These are phyloP conservation scores for Lepiota venenata DNA, from an alignment of 768 basidiomycete genomes.

Conservation along the genomic window DNA sequence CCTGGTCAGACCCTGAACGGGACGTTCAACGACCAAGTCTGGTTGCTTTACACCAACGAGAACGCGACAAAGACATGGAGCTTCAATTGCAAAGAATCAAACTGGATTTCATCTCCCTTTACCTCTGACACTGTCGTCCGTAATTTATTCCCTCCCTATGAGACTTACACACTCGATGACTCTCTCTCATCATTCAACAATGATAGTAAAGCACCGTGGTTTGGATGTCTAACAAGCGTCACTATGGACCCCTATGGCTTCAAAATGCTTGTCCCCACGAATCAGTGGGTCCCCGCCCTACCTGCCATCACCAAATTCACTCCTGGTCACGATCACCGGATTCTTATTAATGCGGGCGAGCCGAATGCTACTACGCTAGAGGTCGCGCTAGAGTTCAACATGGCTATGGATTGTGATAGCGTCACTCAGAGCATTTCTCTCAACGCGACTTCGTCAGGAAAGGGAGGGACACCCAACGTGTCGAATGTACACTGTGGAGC, in stretches of 20 bases:
- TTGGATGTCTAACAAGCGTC: conserved; percentile 69
- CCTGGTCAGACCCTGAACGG: conserved; percentile 60
- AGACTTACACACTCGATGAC: conserved; percentile 64
- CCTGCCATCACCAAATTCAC: conserved; percentile 76
- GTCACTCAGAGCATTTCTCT: conserved; percentile 63
- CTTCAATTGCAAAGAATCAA: conserved; percentile 49
- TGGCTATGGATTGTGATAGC: conserved; percentile 67
- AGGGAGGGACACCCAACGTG: conserved; percentile 54
- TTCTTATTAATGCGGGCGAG: conserved; percentile 42
- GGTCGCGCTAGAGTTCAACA: conserved; percentile 78
- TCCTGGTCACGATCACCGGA: conserved; percentile 85
- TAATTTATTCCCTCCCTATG: conserved; percentile 84
- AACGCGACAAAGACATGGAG: conserved; percentile 67
- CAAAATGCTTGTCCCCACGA: conserved; percentile 72
- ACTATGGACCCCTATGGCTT: conserved; percentile 74
- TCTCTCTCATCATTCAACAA: conserved; percentile 64
- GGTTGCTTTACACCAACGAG: conserved; percentile 86
- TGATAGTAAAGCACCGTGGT: conserved; percentile 56
- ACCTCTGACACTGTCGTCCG: conserved; percentile 52
- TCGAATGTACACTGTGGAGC: conserved; percentile 43
- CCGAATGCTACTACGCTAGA: conserved; percentile 56
- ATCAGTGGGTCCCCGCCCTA: conserved; percentile 65
- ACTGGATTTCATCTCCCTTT: conserved; percentile 85
- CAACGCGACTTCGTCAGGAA: conserved; percentile 66
- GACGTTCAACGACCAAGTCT: conserved; percentile 62